Base-by-base conservation (phyloP, 169 alveolate species). In the Babesia microti region DNA sequence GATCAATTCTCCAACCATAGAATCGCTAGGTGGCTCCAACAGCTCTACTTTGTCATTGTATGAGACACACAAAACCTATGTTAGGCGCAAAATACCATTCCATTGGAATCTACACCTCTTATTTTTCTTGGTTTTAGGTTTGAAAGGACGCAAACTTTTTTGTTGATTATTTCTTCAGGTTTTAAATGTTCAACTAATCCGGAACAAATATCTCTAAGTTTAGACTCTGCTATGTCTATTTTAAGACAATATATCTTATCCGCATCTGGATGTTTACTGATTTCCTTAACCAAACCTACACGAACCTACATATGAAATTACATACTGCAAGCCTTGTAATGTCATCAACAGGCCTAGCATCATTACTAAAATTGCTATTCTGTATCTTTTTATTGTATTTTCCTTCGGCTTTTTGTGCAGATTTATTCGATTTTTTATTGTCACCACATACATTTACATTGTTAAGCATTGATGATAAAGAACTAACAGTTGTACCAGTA, bases 21-120 rank as follows among this genome's bases (percentile, higher is more conserved):
- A 41, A 29, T 68, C 83, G 23, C 45, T 41, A 0, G 72, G 54
- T 19, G 70, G 60, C 4, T 63, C 46, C 24, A 65, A 43, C 5
- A 65, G 70, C 37, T 65, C 70, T 28, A 65, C 37, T 21, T 54
- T 44, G 24, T 35, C 76, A 0, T 18, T 40, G 21, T 47, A 37
- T 1, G 70, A 54, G 3, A 51, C 71, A 21, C 71, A 51, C 28
- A 65, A 21, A n/a, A n/a, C n/a, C n/a, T n/a, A 19, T 19, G 33
- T 12, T 40, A 33, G 1, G 66, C 81, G 40, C 81, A 70, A 26
- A 70, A 51, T 19, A 81, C 75, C 89, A 81, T 81, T 17, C 89
- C 89, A 44, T 79, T 63, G 12, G 88, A 79, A 30, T 58, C 65
- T 36, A 60, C 68, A 11, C 89, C 89, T 44, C 89, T 67, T 53